These are phyloP conservation scores for Hanseniaspora vineae DNA, from an alignment of 805 yeast genomes.

Conservation along the genomic window DNA sequence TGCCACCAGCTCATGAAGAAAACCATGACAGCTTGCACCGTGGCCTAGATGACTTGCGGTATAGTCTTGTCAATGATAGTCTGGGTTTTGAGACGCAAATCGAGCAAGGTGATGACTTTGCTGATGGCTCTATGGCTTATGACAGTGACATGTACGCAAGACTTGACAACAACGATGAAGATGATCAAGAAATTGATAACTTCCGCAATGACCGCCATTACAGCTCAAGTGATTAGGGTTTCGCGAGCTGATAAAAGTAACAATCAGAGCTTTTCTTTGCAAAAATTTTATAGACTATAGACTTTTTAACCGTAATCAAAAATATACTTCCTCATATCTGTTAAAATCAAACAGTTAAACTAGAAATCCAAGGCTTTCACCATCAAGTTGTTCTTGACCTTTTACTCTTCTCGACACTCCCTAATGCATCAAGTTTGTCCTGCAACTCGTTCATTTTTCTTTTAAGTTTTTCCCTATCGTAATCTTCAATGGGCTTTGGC, in stretches of 20 bases:
- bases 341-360: too few relatives aligned
- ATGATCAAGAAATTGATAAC: neutral
- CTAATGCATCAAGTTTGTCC: constrained; percentile 5
- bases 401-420: neutral
- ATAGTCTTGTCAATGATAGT: neutral
- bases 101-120: neutral
- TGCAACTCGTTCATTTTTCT: constrained; percentile 15
- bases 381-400: constrained; percentile 1
- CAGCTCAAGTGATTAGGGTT: constrained; percentile 1
- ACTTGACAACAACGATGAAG: neutral
- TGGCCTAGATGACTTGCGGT: too few relatives aligned
- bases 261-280: neutral
- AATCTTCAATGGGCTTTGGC: too few relatives aligned
- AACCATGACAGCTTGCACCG: too few relatives aligned
- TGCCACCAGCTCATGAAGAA: too few relatives aligned
- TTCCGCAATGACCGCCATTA: neutral
- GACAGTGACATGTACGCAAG: neutral
- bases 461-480: constrained; percentile 6
- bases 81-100: neutral
- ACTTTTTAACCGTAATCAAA: neutral
- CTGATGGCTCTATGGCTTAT: neutral
- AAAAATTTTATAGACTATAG: neutral
- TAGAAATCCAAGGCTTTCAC: too few relatives aligned
- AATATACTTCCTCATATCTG: too few relatives aligned
- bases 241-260: too few relatives aligned